A percentile compares a stretch with the other conserved stretches of the same genome.
Evolutionary conservation across 106 monocot genomes (phyloP).

Genomic region (Platanthera guangdongensis): DNA sequence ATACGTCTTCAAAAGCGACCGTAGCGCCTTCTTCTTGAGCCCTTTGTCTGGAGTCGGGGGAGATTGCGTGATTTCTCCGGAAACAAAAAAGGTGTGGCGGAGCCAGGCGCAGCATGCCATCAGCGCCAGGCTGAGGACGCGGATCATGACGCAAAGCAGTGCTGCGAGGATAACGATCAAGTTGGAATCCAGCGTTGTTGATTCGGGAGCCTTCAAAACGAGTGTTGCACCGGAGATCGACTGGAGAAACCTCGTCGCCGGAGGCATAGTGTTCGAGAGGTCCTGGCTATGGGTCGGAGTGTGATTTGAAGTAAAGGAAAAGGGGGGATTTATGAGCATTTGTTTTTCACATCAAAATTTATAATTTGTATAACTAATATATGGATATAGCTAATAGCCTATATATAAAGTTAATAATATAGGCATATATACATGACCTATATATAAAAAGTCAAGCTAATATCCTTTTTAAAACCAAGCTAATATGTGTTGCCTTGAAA

Average conservation of each 20-base stretch:
- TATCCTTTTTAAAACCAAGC: too few species aligned
- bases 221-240: neutral
- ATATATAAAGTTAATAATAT: too few species aligned
- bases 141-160: conserved; percentile 4
- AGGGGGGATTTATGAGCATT: too few species aligned
- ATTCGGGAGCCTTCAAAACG: neutral
- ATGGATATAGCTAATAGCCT: too few species aligned
- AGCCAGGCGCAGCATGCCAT: conserved; percentile 28
- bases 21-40: neutral
- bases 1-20: conserved; percentile 6
- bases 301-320: too few species aligned
- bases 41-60: neutral
- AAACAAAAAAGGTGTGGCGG: neutral
- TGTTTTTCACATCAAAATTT: too few species aligned
- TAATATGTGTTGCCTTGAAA: too few species aligned
- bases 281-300: too few species aligned
- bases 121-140: conserved; percentile 12
- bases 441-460: too few species aligned
- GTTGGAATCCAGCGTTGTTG: conserved; percentile 16
- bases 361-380: too few species aligned
- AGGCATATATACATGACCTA: too few species aligned
- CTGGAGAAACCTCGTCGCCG: neutral
- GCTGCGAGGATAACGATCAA: conserved; percentile 20
- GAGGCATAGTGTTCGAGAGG: neutral
- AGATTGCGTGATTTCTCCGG: neutral